phyloP scores from a whole-genome alignment of 2,329 filamentous ascomycete genomes.

The Cordyceps cateniannulata region DNA sequence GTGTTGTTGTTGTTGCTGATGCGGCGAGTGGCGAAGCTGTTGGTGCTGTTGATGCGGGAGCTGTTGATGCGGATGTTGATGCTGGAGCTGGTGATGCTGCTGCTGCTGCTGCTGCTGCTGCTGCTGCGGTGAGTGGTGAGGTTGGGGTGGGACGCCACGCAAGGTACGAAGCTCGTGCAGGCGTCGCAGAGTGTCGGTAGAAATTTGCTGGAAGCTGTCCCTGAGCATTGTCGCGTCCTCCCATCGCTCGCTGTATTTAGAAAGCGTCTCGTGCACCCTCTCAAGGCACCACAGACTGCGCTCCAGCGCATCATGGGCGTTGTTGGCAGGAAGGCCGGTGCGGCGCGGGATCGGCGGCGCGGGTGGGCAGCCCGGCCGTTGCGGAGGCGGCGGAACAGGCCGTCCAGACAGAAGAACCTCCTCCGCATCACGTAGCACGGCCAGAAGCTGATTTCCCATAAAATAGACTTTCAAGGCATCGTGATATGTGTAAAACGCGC shows the following conservation, averaged over 20 bases:
- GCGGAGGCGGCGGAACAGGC: constrained; percentile 35
- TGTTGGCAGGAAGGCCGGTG: constrained; percentile 27
- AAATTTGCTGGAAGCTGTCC: constrained; percentile 46
- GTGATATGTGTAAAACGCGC: constrained; percentile 74
- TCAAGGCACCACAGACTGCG: constrained; percentile 51
- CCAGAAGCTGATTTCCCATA: constrained; percentile 57
- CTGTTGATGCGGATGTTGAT: constrained; percentile 20
- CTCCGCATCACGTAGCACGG: constrained; percentile 51
- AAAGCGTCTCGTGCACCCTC: constrained; percentile 46
- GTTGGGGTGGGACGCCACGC: constrained; percentile 22
- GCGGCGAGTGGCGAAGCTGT: neutral
- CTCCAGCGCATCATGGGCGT: constrained; percentile 44
- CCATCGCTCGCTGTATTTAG: constrained; percentile 54
- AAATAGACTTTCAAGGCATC: constrained; percentile 82
- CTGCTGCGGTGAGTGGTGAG: constrained; percentile 23
- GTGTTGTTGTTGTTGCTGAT: constrained; percentile 20
- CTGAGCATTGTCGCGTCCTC: constrained; percentile 48
- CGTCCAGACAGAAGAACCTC: constrained; percentile 48
- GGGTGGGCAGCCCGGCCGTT: constrained; percentile 39
- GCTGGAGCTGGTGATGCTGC: constrained; percentile 23
- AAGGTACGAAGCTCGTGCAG: constrained; percentile 32
- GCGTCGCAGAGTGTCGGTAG: constrained; percentile 36
- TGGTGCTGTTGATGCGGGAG: constrained; percentile 20
- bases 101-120: constrained; percentile 18
- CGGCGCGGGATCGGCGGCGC: constrained; percentile 48